Conservation (phyloP, 2,329 filamentous ascomycete genomes). For the Chaetomiaceae sp. region DNA sequence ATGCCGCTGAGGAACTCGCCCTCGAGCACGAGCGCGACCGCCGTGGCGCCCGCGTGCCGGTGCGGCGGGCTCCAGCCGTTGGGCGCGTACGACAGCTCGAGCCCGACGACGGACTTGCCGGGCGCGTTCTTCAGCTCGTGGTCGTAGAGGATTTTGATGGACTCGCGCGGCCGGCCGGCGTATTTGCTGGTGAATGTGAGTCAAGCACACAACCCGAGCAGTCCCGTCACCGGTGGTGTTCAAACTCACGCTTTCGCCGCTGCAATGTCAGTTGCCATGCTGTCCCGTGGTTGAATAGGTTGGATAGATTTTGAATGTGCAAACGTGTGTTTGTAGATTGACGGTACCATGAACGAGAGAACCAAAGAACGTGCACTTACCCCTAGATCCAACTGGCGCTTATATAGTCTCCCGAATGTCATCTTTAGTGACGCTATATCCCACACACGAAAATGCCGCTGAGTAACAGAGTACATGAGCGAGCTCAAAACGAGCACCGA, state of each 20-base stretch:
- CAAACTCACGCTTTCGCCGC: slow-evolving; percentile 5
- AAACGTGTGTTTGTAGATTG: too few species aligned
- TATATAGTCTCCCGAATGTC: not conserved
- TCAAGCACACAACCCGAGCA: too few species aligned
- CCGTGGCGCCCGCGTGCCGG: slow-evolving; percentile 38
- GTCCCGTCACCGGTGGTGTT: too few species aligned
- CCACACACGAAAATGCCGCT: not conserved
- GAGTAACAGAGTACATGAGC: not conserved
- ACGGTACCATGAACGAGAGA: too few species aligned
- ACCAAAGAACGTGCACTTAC: too few species aligned
- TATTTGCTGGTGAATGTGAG: slow-evolving; percentile 2
- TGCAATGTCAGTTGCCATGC: slow-evolving; percentile 2
- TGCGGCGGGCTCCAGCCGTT: slow-evolving; percentile 38
- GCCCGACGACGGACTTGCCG: slow-evolving; percentile 35
- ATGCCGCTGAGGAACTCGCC: slow-evolving; percentile 41
- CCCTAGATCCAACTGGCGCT: too few species aligned
- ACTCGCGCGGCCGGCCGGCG: slow-evolving; percentile 9
- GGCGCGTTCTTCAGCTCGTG: slow-evolving; percentile 35
- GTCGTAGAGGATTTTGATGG: slow-evolving; percentile 16
- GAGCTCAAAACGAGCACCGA: not conserved
- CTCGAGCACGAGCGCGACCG: slow-evolving; percentile 34
- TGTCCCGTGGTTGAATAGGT: not conserved
- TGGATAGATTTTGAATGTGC: too few species aligned
- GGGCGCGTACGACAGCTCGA: slow-evolving; percentile 34
- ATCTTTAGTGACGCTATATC: not conserved